These are phyloP conservation scores for Leonotis leonurus DNA, from an alignment of 257 asterid species.

Conservation along the genomic window DNA sequence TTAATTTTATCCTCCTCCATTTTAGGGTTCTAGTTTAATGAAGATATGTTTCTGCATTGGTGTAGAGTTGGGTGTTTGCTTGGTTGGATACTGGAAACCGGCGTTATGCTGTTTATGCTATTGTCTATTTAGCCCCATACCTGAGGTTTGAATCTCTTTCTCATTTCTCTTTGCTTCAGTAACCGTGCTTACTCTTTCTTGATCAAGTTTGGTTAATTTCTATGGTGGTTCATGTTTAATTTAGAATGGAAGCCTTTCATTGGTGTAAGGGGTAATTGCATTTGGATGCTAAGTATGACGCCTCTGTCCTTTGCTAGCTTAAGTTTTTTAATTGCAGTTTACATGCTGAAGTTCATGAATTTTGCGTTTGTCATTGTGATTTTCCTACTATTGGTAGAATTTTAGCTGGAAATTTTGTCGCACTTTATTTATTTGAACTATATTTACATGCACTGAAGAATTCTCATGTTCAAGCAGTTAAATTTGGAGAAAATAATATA, in stretches of 20 bases:
- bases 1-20: background rate
- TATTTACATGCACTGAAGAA: background rate
- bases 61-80: constrained; percentile 95
- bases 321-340: too few relatives aligned
- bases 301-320: background rate
- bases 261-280: background rate
- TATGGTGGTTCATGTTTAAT: too few relatives aligned
- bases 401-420: background rate
- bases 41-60: background rate
- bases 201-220: background rate
- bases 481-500: too few relatives aligned
- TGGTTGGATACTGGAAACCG: constrained; percentile 85
- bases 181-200: background rate
- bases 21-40: background rate
- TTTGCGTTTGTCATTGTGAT: too few relatives aligned
- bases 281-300: background rate
- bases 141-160: constrained; percentile 46
- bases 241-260: background rate
- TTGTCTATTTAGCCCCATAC: constrained; percentile 89
- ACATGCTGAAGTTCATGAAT: too few relatives aligned
- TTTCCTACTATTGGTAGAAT: background rate
- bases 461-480: too few relatives aligned
- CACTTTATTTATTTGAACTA: background rate
- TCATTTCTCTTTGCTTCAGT: background rate
- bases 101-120: constrained; percentile 83